Base-by-base conservation (phyloP, 805 yeast species). In the Ogataea pignaliae region DNA sequence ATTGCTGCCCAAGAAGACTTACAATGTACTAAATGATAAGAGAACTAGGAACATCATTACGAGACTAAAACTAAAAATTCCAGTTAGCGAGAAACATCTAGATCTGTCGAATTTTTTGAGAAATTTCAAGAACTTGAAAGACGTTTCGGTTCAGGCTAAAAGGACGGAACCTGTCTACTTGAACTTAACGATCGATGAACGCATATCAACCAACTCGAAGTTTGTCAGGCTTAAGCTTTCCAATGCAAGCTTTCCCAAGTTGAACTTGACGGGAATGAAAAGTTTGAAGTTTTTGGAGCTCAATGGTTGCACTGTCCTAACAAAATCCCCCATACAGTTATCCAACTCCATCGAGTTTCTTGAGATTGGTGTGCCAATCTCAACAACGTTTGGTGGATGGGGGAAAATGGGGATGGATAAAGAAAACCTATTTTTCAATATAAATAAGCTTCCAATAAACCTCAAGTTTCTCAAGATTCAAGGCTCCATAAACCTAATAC, bases 61-160 rank as follows among this genome's bases (percentile, higher is more conserved):
- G 10, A 29, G n/a, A 7, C 15, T 37, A 3, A 30, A 37, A 10
- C 31, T 37, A 28, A 29, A 12, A 11, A 37, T 37, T 29, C 16
- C 21, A 10, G 40, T 33, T n/a, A 16, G 7, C 12, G n/a, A 37
- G 10, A 11, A 3, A 5, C n/a, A 4, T 15, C 16, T 15, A 10
- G 26, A 37, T 37, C 18, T 37, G 3, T 16, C 40, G 11, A 37
- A 37, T 16, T 37, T 37, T 17, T 12, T 37, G 12, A 37, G 39
- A 14, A 37, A 37, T 29, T 37, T 37, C 33, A 37, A 37, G 14
- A 37, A 37, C 17, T 29, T 37, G 26, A 37, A 37, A 29, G 39
- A 37, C 16, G 10, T 37, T 11, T 28, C 32, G 13, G 17, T 37
- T 28, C 13, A 29, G 14, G 31, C 21, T 10, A 15, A 9, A 14